These are phyloP conservation scores for Lobulomyces angularis DNA, from an alignment of 192 early-diverging fungal genomes.

Conservation along the genomic window DNA sequence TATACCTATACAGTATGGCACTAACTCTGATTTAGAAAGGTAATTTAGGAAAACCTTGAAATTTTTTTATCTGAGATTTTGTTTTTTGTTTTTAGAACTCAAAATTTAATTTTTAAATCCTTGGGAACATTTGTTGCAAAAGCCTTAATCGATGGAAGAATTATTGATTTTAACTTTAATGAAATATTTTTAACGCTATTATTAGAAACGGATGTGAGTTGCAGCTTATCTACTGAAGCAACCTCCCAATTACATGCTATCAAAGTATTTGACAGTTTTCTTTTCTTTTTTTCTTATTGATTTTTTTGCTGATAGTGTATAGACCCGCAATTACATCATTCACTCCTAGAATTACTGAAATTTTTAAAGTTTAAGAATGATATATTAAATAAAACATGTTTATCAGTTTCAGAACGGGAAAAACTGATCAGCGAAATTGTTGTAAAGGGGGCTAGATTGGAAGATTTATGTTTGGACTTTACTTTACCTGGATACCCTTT, in stretches of 20 bases:
- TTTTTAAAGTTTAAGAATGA: slow-evolving; percentile 48
- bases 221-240: slow-evolving; percentile 12
- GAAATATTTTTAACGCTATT: too few relatives aligned
- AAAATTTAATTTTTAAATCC: too few relatives aligned
- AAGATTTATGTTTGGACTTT: slow-evolving; percentile 69
- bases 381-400: slow-evolving; percentile 37
- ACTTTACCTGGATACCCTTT: slow-evolving; percentile 69
- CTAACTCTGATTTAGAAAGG: slow-evolving; percentile 15
- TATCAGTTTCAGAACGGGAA: slow-evolving; percentile 28
- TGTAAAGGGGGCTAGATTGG: slow-evolving; percentile 29
- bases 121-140: slow-evolving; percentile 82
- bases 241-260: background rate
- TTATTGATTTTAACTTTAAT: slow-evolving; percentile 73
- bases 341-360: slow-evolving; percentile 48
- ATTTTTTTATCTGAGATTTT: too few relatives aligned
- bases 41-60: slow-evolving; percentile 36
- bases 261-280: slow-evolving; percentile 7
- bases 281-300: slow-evolving; percentile 6
- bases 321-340: slow-evolving; percentile 53
- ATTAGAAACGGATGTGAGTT: slow-evolving; percentile 50
- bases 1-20: slow-evolving; percentile 2
- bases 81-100: too few relatives aligned
- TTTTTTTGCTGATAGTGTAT: slow-evolving; percentile 33
- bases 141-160: slow-evolving; percentile 70
- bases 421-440: slow-evolving; percentile 33